Base-by-base conservation (phyloP, 306 rosid genomes). In the Begonia fuchsioides region DNA sequence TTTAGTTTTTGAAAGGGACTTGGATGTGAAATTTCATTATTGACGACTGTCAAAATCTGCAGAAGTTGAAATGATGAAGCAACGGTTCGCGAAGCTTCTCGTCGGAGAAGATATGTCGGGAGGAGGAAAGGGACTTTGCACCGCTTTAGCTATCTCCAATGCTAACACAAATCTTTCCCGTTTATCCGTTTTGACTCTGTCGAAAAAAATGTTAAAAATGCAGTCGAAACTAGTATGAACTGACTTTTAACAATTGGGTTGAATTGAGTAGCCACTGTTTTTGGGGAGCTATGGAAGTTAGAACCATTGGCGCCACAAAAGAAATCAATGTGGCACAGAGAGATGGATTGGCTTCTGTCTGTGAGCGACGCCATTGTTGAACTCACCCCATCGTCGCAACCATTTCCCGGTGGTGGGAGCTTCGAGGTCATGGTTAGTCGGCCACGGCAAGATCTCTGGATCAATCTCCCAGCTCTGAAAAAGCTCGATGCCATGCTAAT, bases 31-130 rank as follows among this genome's bases (percentile, higher is more conserved):
- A 20, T 20, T 20, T 20, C 32, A 20, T 2, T 6, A 2, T 8
- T 26, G 8, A 26, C 7, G 7, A 26, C 7, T 26, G 35, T 26
- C 35, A 26, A 4, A 26, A 26, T 8, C 35, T 32, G 47, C 64
- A 90, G 95, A 71, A 67, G 57, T 71, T 59, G 92, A 90, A 60
- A 61, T 90, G n/a, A n/a, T n/a, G 95, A 84, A 76, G 72, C 95
- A 90, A 49, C 72, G 97, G 68, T 84, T 90, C 64, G 66, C 97
- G 47, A 90, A 84, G 63, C 67, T 90, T 78, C 55, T 90, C 60
- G 92, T 90, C 62, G 97, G 97, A 39, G 97, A 90, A 71, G 95
- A 90, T 65, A 81, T 90, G 97, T 90, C 97, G 5, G 97, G 97
- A 13, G 75, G 84, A 53, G 97, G 97, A 61, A 84, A 90, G 64